Conservation (phyloP, 208 protist genomes). For the Leishmania guyanensis region DNA sequence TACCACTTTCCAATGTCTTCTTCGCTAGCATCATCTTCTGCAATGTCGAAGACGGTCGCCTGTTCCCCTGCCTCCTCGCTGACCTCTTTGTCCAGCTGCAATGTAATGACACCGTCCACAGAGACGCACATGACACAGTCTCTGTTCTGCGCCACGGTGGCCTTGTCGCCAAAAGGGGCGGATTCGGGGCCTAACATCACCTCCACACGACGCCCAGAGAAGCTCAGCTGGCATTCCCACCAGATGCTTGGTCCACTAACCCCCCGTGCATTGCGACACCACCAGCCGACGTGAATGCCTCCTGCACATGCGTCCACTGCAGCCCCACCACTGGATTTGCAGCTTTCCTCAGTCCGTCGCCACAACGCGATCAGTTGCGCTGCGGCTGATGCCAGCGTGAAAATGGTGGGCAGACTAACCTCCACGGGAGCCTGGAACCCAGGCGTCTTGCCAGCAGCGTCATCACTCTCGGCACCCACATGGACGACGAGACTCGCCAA, state of each 20-base stretch:
- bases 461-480: background rate
- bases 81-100: slow-evolving; percentile 1
- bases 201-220: background rate
- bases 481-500: slow-evolving; percentile 16
- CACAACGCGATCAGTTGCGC: slow-evolving; percentile 3
- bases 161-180: background rate
- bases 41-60: background rate
- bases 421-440: background rate
- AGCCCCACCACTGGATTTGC: background rate
- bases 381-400: background rate
- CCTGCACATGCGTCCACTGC: background rate
- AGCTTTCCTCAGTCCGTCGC: background rate
- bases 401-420: background rate
- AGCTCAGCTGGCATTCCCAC: slow-evolving; percentile 17
- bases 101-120: slow-evolving; percentile 3
- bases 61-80: background rate
- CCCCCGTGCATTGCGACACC: too few species aligned
- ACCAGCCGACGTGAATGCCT: background rate
- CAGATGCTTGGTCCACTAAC: background rate
- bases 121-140: slow-evolving; percentile 3
- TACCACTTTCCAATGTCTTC: background rate
- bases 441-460: background rate
- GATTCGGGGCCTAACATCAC: background rate
- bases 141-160: background rate
- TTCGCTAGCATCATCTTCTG: background rate